These are phyloP conservation scores for Rosa lucieae DNA, from an alignment of 306 rosid genomes.

Conservation along the genomic window DNA sequence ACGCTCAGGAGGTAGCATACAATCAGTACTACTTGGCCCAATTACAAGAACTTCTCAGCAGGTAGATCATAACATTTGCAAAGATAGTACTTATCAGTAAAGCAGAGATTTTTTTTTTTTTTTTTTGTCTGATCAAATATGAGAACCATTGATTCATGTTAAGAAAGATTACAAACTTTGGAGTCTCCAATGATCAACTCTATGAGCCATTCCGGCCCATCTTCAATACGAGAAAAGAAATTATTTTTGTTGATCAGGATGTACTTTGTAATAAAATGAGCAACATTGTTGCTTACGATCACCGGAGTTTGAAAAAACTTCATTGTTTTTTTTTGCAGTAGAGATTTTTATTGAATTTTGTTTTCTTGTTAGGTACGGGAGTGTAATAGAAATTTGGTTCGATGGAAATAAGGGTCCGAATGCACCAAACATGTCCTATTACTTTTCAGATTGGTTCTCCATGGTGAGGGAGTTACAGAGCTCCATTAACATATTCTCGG, in stretches of 20 bases:
- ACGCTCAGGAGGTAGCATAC: conserved; percentile 63
- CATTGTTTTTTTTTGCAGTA: neutral
- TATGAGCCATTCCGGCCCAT: no score
- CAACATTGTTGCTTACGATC: no score
- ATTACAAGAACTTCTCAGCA: conserved; percentile 71
- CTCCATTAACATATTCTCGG: conserved; percentile 85
- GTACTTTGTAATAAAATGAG: no score
- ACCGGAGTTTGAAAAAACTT: no score
- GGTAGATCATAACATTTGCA: conserved; percentile 21
- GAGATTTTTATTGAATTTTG: neutral
- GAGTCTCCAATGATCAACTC: no score
- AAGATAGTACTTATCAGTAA: no score
- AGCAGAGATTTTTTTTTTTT: no score
- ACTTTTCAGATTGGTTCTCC: conserved; percentile 82
- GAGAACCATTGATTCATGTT: no score
- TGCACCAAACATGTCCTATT: conserved; percentile 70
- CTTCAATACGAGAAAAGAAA: no score
- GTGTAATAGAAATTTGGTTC: conserved; percentile 80
- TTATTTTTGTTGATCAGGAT: no score
- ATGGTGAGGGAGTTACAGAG: conserved; percentile 83
- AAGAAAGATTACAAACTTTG: no score
- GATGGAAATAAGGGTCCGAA: conserved; percentile 77
- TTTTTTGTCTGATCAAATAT: no score
- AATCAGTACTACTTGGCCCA: conserved; percentile 85
- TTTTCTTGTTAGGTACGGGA: conserved; percentile 45